Percentiles rank a stretch among this genome's conserved stretches.
These are phyloP conservation scores for Brachypodium distachyon DNA, from an alignment of 202 grass and related monocot genomes.

Conservation along the genomic window DNA sequence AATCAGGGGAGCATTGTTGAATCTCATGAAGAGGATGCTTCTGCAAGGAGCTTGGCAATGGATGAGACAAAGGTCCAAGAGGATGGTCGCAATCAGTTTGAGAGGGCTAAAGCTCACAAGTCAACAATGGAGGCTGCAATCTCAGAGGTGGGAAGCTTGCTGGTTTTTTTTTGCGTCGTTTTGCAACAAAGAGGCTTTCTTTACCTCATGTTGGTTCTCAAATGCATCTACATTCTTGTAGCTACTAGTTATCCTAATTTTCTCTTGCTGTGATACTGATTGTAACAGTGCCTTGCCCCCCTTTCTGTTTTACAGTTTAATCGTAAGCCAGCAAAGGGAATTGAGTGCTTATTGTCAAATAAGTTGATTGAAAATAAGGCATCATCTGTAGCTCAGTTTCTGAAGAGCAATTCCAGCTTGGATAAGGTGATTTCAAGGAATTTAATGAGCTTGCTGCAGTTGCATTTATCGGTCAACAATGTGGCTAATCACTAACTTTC, in stretches of 20 bases:
- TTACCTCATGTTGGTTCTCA: slow-evolving; percentile 6
- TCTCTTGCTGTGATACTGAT: not conserved
- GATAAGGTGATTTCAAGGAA: slow-evolving; percentile 61
- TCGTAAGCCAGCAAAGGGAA: slow-evolving; percentile 82
- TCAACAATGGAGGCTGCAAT: slow-evolving; percentile 91
- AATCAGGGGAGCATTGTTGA: slow-evolving; percentile 45
- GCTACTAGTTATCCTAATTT: slow-evolving; percentile 2
- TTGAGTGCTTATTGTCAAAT: slow-evolving; percentile 88
- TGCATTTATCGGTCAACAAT: not conserved
- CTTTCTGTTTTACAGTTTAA: slow-evolving; percentile 63
- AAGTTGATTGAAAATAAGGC: slow-evolving; percentile 86
- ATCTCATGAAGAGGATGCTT: slow-evolving; percentile 54
- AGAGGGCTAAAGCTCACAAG: slow-evolving; percentile 99
- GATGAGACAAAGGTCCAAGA: slow-evolving; percentile 67
- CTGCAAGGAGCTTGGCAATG: slow-evolving; percentile 34
- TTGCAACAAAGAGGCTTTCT: not conserved
- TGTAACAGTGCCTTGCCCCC: not conserved
- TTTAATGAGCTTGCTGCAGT: slow-evolving; percentile 1
- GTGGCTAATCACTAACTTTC: slow-evolving; percentile 16
- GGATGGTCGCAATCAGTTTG: slow-evolving; percentile 90
- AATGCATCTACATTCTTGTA: not conserved
- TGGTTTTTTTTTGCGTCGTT: slow-evolving; percentile 17
- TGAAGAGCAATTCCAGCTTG: slow-evolving; percentile 87
- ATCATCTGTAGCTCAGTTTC: slow-evolving; percentile 72
- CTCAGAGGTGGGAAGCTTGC: slow-evolving; percentile 56